Conservation (phyloP, 371 early-diverging fungal genomes). For the Parasitella parasitica region DNA sequence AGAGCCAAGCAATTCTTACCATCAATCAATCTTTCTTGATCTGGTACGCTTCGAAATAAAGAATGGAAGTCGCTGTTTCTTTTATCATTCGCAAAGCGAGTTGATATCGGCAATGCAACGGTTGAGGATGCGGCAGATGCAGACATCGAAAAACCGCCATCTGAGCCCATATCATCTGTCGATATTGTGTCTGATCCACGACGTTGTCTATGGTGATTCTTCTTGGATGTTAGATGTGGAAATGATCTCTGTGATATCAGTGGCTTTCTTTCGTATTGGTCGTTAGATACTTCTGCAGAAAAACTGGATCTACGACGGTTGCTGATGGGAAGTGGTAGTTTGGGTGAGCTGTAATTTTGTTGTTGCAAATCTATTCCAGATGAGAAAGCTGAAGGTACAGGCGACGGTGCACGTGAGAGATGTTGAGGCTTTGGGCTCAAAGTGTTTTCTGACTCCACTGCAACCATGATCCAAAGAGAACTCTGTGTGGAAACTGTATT, state of each 20-base stretch:
- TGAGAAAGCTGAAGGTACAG: constrained; percentile 10
- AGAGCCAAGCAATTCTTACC: constrained; percentile 37
- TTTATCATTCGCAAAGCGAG: constrained; percentile 46
- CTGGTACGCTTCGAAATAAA: constrained; percentile 66
- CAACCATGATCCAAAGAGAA: background rate
- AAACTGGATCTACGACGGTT: constrained; percentile 9
- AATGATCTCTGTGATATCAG: constrained; percentile 6
- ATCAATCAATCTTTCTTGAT: constrained; percentile 65
- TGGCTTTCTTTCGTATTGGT: constrained; percentile 1
- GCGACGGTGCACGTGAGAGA: constrained; percentile 9
- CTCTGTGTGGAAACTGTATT: background rate
- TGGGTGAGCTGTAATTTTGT: background rate
- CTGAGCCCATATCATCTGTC: constrained; percentile 7
- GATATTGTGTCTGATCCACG: background rate
- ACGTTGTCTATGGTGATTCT: background rate
- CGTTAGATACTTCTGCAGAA: constrained; percentile 6
- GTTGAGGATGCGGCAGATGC: constrained; percentile 72
- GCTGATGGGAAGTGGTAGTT: constrained; percentile 9
- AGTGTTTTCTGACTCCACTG: constrained; percentile 7
- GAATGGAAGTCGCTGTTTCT: constrained; percentile 64
- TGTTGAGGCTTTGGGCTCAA: constrained; percentile 4
- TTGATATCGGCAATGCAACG: constrained; percentile 32
- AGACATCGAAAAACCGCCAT: constrained; percentile 54
- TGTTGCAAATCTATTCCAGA: background rate
- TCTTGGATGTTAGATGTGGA: constrained; percentile 3